These are phyloP conservation scores for Anaeramoeba flamelloides DNA, from an alignment of 78 protist genomes.

Conservation along the genomic window DNA sequence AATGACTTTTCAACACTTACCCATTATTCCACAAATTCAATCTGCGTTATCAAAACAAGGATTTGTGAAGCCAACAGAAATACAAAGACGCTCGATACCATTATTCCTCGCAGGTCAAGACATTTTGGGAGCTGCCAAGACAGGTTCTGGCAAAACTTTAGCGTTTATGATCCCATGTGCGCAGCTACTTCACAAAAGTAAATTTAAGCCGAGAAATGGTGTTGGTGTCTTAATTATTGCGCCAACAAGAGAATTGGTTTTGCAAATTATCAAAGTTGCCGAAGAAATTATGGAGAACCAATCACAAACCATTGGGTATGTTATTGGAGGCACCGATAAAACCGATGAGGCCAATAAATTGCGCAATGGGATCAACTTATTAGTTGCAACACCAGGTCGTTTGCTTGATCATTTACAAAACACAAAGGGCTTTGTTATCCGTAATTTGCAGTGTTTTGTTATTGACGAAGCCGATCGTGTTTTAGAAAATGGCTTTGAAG, in stretches of 20 bases:
- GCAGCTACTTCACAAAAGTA: conserved; percentile 10
- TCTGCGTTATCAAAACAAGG: no score
- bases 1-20: no score
- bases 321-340: conserved; percentile 90
- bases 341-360: no score
- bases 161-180: conserved; percentile 91
- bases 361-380: conserved; percentile 85
- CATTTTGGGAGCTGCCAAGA: conserved; percentile 79
- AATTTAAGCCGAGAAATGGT: conserved; percentile 60
- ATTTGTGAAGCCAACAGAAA: conserved; percentile 63
- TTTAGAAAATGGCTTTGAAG: conserved; percentile 79
- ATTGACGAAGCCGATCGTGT: no score
- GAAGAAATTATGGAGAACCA: conserved; percentile 43
- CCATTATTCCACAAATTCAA: no score
- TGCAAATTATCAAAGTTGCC: conserved; percentile 69
- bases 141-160: conserved; percentile 91
- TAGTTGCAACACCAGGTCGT: conserved; percentile 98
- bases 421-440: conserved; percentile 61
- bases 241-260: conserved; percentile 79
- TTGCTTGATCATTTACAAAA: conserved; percentile 89
- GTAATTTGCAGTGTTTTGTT: conserved; percentile 50
- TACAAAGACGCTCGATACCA: conserved; percentile 70
- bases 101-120: conserved; percentile 71
- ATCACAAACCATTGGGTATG: conserved; percentile 68
- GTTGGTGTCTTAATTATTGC: conserved; percentile 59